Percentiles rank a stretch among this genome's conserved stretches.
Conservation (phyloP, 2,329 filamentous ascomycete genomes). For the Paecilomyces dactylethromorphus region DNA sequence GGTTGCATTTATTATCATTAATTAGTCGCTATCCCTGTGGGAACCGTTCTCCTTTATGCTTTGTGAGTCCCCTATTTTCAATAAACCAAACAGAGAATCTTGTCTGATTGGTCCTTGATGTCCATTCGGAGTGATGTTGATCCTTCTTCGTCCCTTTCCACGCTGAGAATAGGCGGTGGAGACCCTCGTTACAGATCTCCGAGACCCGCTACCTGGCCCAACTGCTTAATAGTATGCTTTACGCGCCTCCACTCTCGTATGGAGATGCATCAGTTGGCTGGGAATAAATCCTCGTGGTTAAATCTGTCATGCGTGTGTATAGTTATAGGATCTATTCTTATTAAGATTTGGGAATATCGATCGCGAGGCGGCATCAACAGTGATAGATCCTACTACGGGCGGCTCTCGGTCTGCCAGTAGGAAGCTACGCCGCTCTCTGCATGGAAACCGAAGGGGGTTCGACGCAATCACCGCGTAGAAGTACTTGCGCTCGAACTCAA, state of each 20-base stretch:
- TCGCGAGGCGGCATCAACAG: background rate
- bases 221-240: background rate
- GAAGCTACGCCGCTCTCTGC: background rate
- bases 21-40: background rate
- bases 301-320: background rate
- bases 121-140: background rate
- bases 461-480: background rate
- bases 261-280: background rate
- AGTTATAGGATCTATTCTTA: background rate
- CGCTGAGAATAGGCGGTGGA: background rate
- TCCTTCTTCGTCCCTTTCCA: background rate
- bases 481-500: background rate
- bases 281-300: background rate
- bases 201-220: background rate
- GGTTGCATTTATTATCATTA: background rate
- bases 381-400: background rate
- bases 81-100: background rate
- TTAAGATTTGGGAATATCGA: background rate
- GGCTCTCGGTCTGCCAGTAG: background rate
- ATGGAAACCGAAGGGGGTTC: background rate
- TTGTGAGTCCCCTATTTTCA: background rate
- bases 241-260: background rate
- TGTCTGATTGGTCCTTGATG: background rate
- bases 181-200: background rate
- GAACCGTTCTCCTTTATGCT: background rate